Percentiles rank a stretch among this genome's conserved stretches.
Evolutionary conservation across 129 eudicot genomes (phyloP).

Genomic region (Lonicera japonica): DNA sequence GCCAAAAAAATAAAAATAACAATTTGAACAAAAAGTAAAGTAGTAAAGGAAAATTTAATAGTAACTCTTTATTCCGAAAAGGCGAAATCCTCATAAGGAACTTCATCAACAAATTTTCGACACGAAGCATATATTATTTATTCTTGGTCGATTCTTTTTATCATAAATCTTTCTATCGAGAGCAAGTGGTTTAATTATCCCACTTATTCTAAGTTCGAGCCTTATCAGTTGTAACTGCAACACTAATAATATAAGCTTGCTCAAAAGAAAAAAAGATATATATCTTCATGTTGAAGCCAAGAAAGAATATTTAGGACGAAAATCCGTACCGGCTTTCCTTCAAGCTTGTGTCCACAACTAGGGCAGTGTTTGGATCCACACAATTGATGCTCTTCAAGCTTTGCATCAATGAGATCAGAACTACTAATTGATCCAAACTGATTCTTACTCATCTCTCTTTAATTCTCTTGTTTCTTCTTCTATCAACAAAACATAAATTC

Average conservation of each 20-base stretch:
- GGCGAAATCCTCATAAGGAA: not conserved
- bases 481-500: slow-evolving; percentile 5
- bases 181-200: too few species aligned
- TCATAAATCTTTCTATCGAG: too few species aligned
- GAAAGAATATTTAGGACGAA: slow-evolving; percentile 21
- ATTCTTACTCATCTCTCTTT: slow-evolving; percentile 36
- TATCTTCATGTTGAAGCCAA: slow-evolving; percentile 44
- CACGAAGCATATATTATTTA: slow-evolving; percentile 20
- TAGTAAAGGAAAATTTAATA: not conserved
- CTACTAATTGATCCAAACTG: slow-evolving; percentile 45
- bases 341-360: slow-evolving; percentile 88
- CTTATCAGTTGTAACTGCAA: too few species aligned
- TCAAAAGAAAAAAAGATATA: too few species aligned
- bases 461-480: not conserved
- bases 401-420: slow-evolving; percentile 89
- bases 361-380: slow-evolving; percentile 98
- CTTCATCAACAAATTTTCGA: not conserved
- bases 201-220: too few species aligned
- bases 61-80: slow-evolving; percentile 13
- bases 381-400: slow-evolving; percentile 90
- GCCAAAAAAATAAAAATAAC: too few species aligned
- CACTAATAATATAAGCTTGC: too few species aligned
- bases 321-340: slow-evolving; percentile 82
- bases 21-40: not conserved
- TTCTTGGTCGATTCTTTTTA: slow-evolving; percentile 34